Base-by-base conservation (phyloP, 495 filamentous ascomycete genomes). In the Venustampulla echinocandica region DNA sequence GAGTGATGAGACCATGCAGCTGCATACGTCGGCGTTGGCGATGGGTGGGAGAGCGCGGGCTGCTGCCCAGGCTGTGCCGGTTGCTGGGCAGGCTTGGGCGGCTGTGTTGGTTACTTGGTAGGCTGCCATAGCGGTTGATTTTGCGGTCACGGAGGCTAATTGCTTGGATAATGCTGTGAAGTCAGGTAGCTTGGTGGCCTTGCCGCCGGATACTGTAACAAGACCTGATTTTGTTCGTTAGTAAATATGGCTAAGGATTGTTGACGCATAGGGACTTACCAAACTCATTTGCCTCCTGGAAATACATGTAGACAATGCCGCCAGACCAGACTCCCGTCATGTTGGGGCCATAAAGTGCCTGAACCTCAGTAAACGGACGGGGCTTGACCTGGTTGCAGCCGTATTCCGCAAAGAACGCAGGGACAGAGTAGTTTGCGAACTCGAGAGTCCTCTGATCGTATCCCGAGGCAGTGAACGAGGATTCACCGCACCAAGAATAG, bases 291-390 rank as follows among this genome's bases (percentile, higher is more conserved):
- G 69, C 70, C 59, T 94, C 88, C 62, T 97, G 70, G 73, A 90
- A 90, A 70, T 92, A 97, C 89, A 93, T 93, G 71, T 97, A 97
- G 15, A 94, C 85, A 53, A 97, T 92, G 59, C 90, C 90, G 53
- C 90, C 90, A 30, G 85, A 94, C 78, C 86, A 90, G 38, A 95
- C 87, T 11, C 56, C 58, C 10, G 79, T 80, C 92, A 98, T 97
- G 25, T 89, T 58, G 4, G 69, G 51, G 1, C 84, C 84, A 64
- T 84, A 98, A 3, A 98, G 72, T 33, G 87, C 80, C 11, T 64
- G 65, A n/a, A 95, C 89, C 56, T 98, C 92, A 45, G 85, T 80
- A 69, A 92, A 97, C 34, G 70, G 65, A 60, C 92, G 86, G 15
- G 82, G 84, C 14, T 69, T 66, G 18, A 80, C 79, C 9, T 72